Percentiles rank a stretch among this genome's conserved stretches.
These are phyloP conservation scores for Berberis thunbergii DNA, from an alignment of 164 flowering plant genomes.

Conservation along the genomic window DNA sequence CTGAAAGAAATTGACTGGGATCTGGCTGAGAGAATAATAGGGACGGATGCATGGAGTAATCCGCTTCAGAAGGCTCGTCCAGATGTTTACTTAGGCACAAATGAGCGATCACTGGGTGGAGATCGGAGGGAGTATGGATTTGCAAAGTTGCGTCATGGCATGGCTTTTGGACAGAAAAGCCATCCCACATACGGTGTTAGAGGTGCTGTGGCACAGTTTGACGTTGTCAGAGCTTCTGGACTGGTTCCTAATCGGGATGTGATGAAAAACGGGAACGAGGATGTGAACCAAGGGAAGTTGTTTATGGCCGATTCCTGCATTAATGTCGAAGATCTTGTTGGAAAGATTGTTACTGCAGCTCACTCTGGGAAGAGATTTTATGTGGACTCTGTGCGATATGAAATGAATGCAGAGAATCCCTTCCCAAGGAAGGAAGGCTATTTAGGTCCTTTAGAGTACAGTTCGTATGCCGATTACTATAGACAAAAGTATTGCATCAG, in stretches of 20 bases:
- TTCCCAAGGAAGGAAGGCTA: conserved; percentile 99
- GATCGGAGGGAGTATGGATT: conserved; percentile 96
- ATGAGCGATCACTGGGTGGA: conserved; percentile 92
- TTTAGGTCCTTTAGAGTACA: conserved; percentile 95
- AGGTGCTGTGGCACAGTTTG: conserved; percentile 96
- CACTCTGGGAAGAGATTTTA: conserved; percentile 99
- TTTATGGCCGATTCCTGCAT: conserved; percentile 70
- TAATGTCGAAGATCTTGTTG: conserved; percentile 54
- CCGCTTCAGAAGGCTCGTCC: conserved; percentile 97
- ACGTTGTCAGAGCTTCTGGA: conserved; percentile 89
- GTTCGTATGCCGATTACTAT: conserved; percentile 94
- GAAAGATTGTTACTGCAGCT: conserved; percentile 93
- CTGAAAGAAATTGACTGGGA: conserved; percentile 67
- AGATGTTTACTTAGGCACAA: conserved; percentile 96
- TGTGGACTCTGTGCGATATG: conserved; percentile 82
- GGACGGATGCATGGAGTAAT: conserved; percentile 76
- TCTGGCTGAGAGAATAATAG: conserved; percentile 44
- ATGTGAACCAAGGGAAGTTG: conserved; percentile 34
- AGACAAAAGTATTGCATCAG: conserved; percentile 60
- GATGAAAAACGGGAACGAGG: conserved; percentile 22
- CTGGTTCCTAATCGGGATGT: conserved; percentile 53
- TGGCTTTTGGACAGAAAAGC: conserved; percentile 78
- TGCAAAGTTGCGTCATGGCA: conserved; percentile 85
- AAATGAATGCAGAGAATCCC: conserved; percentile 88
- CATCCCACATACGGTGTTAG: conserved; percentile 98